Base-by-base conservation (phyloP, 306 rosid species). In the Vigna reflexopilosa region DNA sequence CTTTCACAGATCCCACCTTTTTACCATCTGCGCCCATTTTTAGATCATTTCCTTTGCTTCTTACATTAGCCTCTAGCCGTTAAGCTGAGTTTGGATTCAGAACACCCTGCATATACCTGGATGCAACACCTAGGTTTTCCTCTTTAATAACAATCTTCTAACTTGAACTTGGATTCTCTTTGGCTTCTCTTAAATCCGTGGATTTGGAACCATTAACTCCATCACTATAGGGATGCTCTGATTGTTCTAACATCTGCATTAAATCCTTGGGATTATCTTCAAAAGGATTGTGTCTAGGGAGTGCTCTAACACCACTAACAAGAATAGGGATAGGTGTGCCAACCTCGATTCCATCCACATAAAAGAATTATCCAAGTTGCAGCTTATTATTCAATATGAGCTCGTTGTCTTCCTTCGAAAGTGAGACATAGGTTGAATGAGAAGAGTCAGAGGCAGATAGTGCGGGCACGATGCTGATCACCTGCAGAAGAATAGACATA, bases 341-440 rank as follows among this genome's bases (percentile, higher is more conserved):
- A 0, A 86, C 77, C 55, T 87, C 87, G 67, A 95, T 81, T 73
- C 67, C 84, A 49, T 93, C 97, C 19, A 90, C 93, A 64, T 93
- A 93, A 84, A 93, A 91, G 90, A 91, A 95, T 66, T 95, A 97
- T 15, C 98, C 99, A 4, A 95, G 97, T 87, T 93, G 97, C 49
- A 95, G 76, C 85, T 89, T 85, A 69, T 93, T 93, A 72, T 89
- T 95, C 91, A 93, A 49, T 81, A 95, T 93, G 61, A 93, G 87
- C 64, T 95, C 99, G 19, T 17, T 90, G 89, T 88, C 97, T 61
- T 93, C 89, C 78, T 84, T 88, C 9, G 96, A 91, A 45, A 93
- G 89, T 14, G 97, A 87, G 54, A 91, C 96, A 68, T 89, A 91
- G 71, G 96, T 95, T 36, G 98, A 91, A 73, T 93, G 98, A 47